Conservation (phyloP, 192 early-diverging fungal genomes). For the Diversispora epigaea region DNA sequence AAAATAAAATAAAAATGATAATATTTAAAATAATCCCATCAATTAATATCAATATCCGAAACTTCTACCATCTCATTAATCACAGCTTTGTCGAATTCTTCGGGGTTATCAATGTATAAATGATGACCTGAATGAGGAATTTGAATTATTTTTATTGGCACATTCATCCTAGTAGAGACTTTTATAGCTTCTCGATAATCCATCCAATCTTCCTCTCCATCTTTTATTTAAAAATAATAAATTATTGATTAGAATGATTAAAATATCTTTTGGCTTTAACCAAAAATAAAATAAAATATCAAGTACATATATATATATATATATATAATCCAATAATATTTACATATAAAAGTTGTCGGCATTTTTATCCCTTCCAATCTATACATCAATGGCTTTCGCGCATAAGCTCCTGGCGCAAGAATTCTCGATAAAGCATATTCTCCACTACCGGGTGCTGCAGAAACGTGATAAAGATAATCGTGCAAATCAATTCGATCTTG, state of each 20-base stretch:
- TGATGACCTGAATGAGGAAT: constrained; percentile 76
- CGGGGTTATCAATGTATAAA: constrained; percentile 82
- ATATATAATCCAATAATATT: constrained; percentile 5
- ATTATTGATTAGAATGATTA: background rate
- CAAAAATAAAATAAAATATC: no score
- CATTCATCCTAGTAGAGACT: constrained; percentile 57
- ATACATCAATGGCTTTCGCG: constrained; percentile 70
- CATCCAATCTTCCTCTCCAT: constrained; percentile 90
- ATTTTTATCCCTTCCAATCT: constrained; percentile 61
- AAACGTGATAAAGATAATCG: constrained; percentile 82
- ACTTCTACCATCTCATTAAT: constrained; percentile 20
- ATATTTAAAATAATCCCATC: no score
- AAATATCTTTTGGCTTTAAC: no score
- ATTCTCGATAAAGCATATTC: constrained; percentile 79
- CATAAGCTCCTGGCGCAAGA: constrained; percentile 79
- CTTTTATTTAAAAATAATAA: constrained; percentile 27
- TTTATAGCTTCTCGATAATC: constrained; percentile 71
- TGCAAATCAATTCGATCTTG: constrained; percentile 66
- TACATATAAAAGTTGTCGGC: constrained; percentile 75
- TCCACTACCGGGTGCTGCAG: constrained; percentile 72
- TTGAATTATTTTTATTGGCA: constrained; percentile 47
- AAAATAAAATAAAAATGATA: no score
- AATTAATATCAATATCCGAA: background rate
- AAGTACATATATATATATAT: no score
- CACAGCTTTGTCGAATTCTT: constrained; percentile 16